Percentiles rank a stretch among this genome's conserved stretches.
phyloP scores from a whole-genome alignment of 106 monocot species.

The Phalaenopsis aphrodite region DNA sequence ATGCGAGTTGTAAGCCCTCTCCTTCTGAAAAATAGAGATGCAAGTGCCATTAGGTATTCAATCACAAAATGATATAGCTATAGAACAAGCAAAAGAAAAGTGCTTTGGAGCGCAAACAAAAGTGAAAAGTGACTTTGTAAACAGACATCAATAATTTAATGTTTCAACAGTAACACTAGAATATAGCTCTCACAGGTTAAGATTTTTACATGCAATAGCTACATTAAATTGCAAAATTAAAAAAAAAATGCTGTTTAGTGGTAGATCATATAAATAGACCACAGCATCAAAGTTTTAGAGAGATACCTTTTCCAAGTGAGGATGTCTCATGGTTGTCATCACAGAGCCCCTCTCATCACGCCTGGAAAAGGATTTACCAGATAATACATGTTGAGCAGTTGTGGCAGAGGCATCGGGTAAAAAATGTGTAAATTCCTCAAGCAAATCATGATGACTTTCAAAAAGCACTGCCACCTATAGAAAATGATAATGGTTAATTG shows the following conservation, averaged over 20 bases:
- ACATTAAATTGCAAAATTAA: not conserved
- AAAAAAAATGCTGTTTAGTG: not conserved
- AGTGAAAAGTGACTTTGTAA: not conserved
- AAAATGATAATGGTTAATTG: not conserved
- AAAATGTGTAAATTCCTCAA: conserved; percentile 50
- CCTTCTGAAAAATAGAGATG: conserved; percentile 42
- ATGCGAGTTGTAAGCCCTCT: conserved; percentile 43
- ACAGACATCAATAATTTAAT: not conserved
- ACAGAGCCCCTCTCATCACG: conserved; percentile 58
- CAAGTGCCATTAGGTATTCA: not conserved
- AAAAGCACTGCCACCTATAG: conserved; percentile 43
- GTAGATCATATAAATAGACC: not conserved
- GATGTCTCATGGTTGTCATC: conserved; percentile 29
- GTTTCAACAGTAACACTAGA: not conserved
- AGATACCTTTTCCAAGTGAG: conserved; percentile 49
- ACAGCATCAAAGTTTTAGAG: not conserved
- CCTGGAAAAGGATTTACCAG: conserved; percentile 36
- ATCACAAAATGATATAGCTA: not conserved
- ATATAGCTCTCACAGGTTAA: not conserved
- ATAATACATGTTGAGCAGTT: conserved; percentile 29
- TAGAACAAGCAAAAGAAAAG: not conserved
- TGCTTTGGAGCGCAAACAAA: not conserved
- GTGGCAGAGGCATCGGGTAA: conserved; percentile 58
- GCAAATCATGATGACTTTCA: conserved; percentile 43
- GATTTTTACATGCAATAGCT: not conserved